phyloP scores from a whole-genome alignment of 257 asterid genomes.

The Gentiana macrophylla region DNA sequence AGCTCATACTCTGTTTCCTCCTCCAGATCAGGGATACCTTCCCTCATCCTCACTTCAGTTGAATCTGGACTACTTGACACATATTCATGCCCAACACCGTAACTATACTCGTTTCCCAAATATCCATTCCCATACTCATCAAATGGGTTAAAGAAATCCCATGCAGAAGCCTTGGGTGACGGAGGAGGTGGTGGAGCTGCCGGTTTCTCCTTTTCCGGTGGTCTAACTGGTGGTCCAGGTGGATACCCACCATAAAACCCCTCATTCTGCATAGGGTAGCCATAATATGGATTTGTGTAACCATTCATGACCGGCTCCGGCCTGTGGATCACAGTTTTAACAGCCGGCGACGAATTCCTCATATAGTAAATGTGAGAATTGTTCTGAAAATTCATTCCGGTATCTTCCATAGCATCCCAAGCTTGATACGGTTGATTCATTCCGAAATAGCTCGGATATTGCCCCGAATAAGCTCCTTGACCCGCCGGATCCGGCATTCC shows the following conservation, averaged over 20 bases:
- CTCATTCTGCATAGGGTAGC: conserved; percentile 29
- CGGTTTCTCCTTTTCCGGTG: conserved; percentile 18
- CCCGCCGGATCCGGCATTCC: conserved; percentile 20
- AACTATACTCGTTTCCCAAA: conserved; percentile 18
- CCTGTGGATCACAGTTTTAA: conserved; percentile 61
- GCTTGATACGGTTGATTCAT: conserved; percentile 14
- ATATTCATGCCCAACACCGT: conserved; percentile 14
- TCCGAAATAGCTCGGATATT: conserved; percentile 7
- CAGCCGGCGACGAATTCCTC: conserved; percentile 63
- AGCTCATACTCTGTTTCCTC: conserved; percentile 82
- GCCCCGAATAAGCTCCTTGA: conserved; percentile 16
- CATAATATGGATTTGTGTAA: conserved; percentile 50
- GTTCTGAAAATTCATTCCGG: conserved; percentile 7
- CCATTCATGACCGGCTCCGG: conserved; percentile 46
- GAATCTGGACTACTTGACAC: conserved; percentile 92
- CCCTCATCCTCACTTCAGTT: conserved; percentile 81
- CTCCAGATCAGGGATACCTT: conserved; percentile 97
- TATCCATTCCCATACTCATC: conserved; percentile 40
- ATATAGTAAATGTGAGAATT: conserved; percentile 49
- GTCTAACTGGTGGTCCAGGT: conserved; percentile 9
- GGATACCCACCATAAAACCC: conserved; percentile 47
- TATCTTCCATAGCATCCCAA: conserved; percentile 17
- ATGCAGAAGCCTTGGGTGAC: conserved; percentile 56
- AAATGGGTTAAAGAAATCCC: conserved; percentile 85
- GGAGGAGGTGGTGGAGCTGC: conserved; percentile 88